Evolutionary conservation across 2,329 filamentous ascomycete genomes (phyloP), one percentile per base, ranked within the genome.

Genomic region (Monilinia laxa): DNA sequence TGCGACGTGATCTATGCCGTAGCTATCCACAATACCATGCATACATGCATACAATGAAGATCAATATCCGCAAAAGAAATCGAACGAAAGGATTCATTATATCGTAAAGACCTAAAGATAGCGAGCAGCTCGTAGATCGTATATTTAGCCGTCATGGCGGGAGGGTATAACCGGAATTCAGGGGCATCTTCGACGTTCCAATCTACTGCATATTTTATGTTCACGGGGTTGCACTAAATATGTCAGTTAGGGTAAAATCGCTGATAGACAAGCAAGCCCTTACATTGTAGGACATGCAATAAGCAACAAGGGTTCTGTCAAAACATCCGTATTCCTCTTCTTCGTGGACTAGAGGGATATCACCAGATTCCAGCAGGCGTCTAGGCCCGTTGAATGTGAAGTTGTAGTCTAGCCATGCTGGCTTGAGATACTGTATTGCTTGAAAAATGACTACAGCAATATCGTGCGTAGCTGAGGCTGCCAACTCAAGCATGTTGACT

Each of bases 201-300:
- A 72, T 87, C 82, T 66, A 89, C 83, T 7, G 81, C 81, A 72
- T 90, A 90, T 63, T 84, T 82, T 59, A 91, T 88, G 65, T 88
- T 89, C 16, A 84, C 84, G 3, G 88, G 86, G 71, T 90, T 87
- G 28, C 73, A 76, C 70, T 72, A 52, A 28, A 16, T 18, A 28
- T 4, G 55, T 53, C 23, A 63, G 65, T 67, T 31, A 69, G 64
- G 49, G 59, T 20, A 3, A 45, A 20, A 35, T 56, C 31, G 18
- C 31, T 20, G 25, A 40, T 28, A n/a, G 18, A 45, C 20, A 14
- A 31, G 35, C 6, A 4, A 38, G 40, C 20, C 57, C 71, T 65
- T 69, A 90, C 80, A 67, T 86, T 84, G 74, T 90, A 91, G 25
- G 87, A 87, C 53, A 88, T 81, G 74, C 88, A 90, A 73, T 90